Base-by-base conservation (phyloP, 148 eudicot genomes). In the Nepenthes mirabilis region DNA sequence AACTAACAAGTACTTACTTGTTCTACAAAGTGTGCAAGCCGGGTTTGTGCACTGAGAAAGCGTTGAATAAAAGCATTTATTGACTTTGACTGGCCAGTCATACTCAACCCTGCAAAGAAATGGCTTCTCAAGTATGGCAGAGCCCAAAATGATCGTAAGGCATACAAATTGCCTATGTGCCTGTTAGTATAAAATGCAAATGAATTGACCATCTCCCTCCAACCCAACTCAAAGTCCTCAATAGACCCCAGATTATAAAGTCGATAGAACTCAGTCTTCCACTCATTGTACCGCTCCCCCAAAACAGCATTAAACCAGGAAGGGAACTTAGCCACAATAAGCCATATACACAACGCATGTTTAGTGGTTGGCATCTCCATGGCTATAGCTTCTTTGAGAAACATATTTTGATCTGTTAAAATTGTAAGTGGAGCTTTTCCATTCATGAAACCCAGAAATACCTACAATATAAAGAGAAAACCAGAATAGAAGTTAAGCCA, bases 291-390 rank as follows among this genome's bases (percentile, higher is more conserved):
- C 43, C 88, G 82, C 54, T 86, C 95, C 58, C 98, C 95, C 36
- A 91, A 57, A 63, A 88, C 80, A 70, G 98, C 88, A 82, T 83
- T 88, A 63, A 91, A 91, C 98, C 98, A 91, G 43, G 96, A 88
- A 2, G 96, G 94, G 61, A 88, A 91, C 81, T 91, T 91, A 34
- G 91, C 82, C 64, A 82, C 82, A 40, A 86, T 82, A 66, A 88
- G 72, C 98, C 98, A 86, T 55, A 91, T 83, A 79, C 98, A 91
- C 60, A 88, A 83, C n/a, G 88, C 88, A 74, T 91, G 96, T 75
- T 83, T 91, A 57, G 88, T 82, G 34, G 81, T 72, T 6, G 96
- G 98, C 96, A 91, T 76, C 76, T 88, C 96, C 79, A 78, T 65
- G 65, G 79, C 45, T 62, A 88, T 80, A 12, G 98, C 96, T 75